Evolutionary conservation across 202 grass and related monocot species (phyloP), one percentile per base, ranked within the genome.

Genomic region (Carex arenaria): DNA sequence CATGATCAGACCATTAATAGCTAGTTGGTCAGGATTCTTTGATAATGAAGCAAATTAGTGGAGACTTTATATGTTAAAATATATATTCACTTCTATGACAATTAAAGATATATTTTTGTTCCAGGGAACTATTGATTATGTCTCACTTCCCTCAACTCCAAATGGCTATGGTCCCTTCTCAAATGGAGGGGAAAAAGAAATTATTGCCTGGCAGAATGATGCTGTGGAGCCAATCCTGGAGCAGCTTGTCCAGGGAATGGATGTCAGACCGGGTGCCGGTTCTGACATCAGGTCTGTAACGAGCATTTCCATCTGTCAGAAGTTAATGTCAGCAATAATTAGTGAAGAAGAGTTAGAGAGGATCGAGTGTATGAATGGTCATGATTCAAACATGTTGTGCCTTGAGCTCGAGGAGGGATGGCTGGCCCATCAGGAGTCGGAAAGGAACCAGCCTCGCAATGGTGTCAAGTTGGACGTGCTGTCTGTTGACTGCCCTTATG

Each of bases 261-360:
- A 88, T 71, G 82, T 82, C 19, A 80, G 15, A 31, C 22, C 22
- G 7, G 15, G 45, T 54, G 26, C 80, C 7, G 73, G 30, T 59
- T 78, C 54, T 20, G 30, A 78, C 26, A 54, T 36, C 73, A 78
- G 54, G 31, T 5, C 73, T 1, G 4, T 78, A 10, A 60, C 53
- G 8, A 65, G 17, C 62, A 34, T 88, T 85, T 94, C 94, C 67
- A 83, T 97, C 84, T 91, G 94, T 54, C 92, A 97, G 90, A 89
- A 88, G 79, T 90, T 97, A 84, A 87, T 97, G 89, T 93, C 93
- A 84, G 90, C 92, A 84, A 91, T 94, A 67, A 93, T 97, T n/a
- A 88, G 90, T 80, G 92, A 94, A 89, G 94, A 97, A 81, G 88
- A 87, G 60, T 70, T 94, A 54, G 92, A 94, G 63, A 89, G 78